phyloP scores from a whole-genome alignment of 192 early-diverging fungal species.

The Rhizophlyctis rosea region DNA sequence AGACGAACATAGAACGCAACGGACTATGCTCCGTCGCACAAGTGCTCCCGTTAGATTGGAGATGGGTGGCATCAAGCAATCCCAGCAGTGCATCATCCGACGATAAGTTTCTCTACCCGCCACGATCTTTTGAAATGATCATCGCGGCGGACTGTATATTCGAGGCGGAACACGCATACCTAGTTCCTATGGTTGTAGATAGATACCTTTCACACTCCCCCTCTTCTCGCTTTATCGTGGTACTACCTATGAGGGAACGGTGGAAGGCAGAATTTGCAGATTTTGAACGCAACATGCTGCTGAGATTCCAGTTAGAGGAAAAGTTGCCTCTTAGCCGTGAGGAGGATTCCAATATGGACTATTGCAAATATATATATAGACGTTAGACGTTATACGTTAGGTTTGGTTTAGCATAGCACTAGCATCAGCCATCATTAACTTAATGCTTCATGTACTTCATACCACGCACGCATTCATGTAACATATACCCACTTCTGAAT shows the following conservation, averaged over 20 bases:
- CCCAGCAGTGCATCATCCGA: not conserved
- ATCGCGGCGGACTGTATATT: conserved; percentile 18
- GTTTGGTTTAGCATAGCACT: too few species aligned
- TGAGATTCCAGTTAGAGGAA: not conserved
- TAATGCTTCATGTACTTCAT: too few species aligned
- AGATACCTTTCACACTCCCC: not conserved
- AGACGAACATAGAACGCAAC: conserved; percentile 21
- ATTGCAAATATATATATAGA: not conserved
- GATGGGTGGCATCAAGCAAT: not conserved
- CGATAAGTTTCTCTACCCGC: not conserved
- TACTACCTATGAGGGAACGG: conserved; percentile 6
- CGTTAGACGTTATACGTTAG: too few species aligned
- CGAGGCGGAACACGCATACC: conserved; percentile 5
- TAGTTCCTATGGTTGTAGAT: conserved; percentile 8
- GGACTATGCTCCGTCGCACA: not conserved
- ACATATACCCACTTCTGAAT: too few species aligned
- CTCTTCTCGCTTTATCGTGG: not conserved
- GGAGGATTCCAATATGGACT: not conserved
- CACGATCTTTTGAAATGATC: conserved; percentile 2
- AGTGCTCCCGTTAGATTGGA: conserved; percentile 27
- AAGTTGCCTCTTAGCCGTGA: not conserved
- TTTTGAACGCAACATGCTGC: not conserved
- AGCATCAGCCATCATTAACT: too few species aligned
- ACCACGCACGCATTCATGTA: too few species aligned
- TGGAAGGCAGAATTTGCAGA: conserved; percentile 13